These are phyloP conservation scores for Sesbania bispinosa DNA, from an alignment of 306 rosid genomes.

Conservation along the genomic window DNA sequence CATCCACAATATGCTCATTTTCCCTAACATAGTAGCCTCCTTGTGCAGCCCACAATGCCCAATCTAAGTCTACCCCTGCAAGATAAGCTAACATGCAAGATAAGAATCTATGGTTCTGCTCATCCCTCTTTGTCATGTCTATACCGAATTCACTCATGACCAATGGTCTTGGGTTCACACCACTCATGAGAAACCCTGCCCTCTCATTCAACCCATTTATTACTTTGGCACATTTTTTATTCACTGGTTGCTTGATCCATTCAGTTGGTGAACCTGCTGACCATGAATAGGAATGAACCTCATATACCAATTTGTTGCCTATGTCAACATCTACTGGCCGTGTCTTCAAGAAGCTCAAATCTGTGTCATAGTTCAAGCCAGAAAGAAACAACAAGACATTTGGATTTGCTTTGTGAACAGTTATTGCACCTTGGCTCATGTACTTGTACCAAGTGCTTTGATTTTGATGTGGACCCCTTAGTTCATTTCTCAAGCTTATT, in stretches of 20 bases:
- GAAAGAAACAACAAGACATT: slow-evolving; percentile 31
- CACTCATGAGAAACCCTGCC: slow-evolving; percentile 26
- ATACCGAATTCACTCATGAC: slow-evolving; percentile 38
- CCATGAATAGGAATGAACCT: slow-evolving; percentile 39
- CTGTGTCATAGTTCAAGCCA: slow-evolving; percentile 30
- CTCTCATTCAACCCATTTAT: slow-evolving; percentile 11
- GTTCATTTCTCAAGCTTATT: slow-evolving; percentile 40
- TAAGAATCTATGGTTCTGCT: slow-evolving; percentile 20
- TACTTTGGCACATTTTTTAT: slow-evolving; percentile 17
- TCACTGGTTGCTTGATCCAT: slow-evolving; percentile 13
- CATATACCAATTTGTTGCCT: slow-evolving; percentile 30
- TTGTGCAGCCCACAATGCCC: slow-evolving; percentile 43
- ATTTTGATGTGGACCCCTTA: slow-evolving; percentile 30
- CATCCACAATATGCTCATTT: neutral
- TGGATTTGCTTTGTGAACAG: slow-evolving; percentile 25
- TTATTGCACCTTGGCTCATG: slow-evolving; percentile 21
- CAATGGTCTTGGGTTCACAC: slow-evolving; percentile 13
- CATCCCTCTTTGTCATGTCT: neutral
- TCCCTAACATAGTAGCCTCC: slow-evolving; percentile 35
- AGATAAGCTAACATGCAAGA: slow-evolving; percentile 26
- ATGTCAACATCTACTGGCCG: neutral
- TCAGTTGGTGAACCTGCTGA: neutral
- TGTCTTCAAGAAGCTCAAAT: slow-evolving; percentile 29
- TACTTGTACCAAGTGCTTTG: slow-evolving; percentile 13
- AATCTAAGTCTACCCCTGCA: slow-evolving; percentile 33